Conservation (phyloP, 2,329 filamentous ascomycete genomes). For the Penicillium nordicum region DNA sequence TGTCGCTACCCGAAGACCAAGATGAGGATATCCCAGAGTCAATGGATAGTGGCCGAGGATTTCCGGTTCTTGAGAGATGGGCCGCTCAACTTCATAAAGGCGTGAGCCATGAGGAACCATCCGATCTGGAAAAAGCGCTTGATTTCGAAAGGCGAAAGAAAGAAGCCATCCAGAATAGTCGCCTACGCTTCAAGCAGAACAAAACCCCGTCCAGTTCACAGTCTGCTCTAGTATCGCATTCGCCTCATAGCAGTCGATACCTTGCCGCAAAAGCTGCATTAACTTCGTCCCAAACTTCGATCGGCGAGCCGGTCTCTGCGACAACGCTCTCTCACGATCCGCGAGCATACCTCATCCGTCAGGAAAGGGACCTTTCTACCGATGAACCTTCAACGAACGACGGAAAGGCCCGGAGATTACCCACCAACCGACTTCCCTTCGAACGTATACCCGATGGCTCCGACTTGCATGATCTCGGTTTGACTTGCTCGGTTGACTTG, state of each 20-base stretch:
- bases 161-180: constrained; percentile 16
- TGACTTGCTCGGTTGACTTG: constrained; percentile 1
- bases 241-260: constrained; percentile 16
- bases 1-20: neutral
- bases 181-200: neutral
- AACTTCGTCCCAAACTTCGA: constrained; percentile 1
- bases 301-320: neutral
- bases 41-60: constrained; percentile 22
- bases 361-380: neutral
- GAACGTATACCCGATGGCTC: constrained; percentile 20
- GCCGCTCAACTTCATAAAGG: constrained; percentile 18
- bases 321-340: constrained; percentile 12
- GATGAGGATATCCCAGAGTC: neutral
- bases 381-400: neutral
- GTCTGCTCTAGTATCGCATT: neutral
- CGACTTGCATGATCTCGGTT: constrained; percentile 9
- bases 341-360: constrained; percentile 17
- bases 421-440: constrained; percentile 14
- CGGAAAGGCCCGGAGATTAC: neutral
- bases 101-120: neutral
- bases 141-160: constrained; percentile 24
- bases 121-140: constrained; percentile 19
- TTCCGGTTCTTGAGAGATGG: constrained; percentile 23
- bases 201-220: neutral
- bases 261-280: constrained; percentile 20